phyloP scores from a whole-genome alignment of 805 yeast genomes.

The Wickerhamomyces subpelliculosus region DNA sequence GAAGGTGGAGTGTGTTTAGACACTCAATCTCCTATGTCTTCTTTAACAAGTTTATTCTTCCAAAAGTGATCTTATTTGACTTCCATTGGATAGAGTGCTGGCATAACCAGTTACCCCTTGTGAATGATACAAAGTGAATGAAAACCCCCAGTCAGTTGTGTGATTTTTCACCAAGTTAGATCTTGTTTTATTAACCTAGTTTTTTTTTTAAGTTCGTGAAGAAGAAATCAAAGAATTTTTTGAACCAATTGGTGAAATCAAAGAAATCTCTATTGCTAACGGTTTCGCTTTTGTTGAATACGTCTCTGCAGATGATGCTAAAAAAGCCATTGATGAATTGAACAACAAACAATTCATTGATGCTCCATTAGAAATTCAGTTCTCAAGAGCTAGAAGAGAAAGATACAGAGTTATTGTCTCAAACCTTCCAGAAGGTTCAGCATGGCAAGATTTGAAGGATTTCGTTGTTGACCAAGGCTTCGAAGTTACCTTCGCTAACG shows the following conservation, averaged over 20 bases:
- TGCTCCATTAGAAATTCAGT: slow-evolving; percentile 38
- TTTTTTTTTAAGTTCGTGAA: slow-evolving; percentile 26
- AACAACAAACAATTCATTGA: slow-evolving; percentile 64
- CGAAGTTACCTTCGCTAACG: slow-evolving; percentile 54
- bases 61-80: too few relatives aligned
- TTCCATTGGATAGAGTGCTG: too few relatives aligned
- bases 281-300: slow-evolving; percentile 91
- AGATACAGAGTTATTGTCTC: slow-evolving; percentile 65
- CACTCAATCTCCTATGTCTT: not conserved
- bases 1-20: not conserved
- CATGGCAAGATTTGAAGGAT: slow-evolving; percentile 90
- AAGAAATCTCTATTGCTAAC: slow-evolving; percentile 63
- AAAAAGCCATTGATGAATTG: slow-evolving; percentile 67
- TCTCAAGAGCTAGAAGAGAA: slow-evolving; percentile 44
- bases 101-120: too few relatives aligned
- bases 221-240: slow-evolving; percentile 67
- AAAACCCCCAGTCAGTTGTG: not conserved
- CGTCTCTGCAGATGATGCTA: slow-evolving; percentile 63
- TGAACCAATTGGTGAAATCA: slow-evolving; percentile 56
- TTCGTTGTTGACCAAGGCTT: slow-evolving; percentile 71
- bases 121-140: not conserved
- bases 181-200: slow-evolving; percentile 5
- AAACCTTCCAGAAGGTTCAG: slow-evolving; percentile 66
- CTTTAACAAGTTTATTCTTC: too few relatives aligned
- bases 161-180: not conserved